Conservation (phyloP, 176 grass and related monocot genomes). For the Lolium rigidum region DNA sequence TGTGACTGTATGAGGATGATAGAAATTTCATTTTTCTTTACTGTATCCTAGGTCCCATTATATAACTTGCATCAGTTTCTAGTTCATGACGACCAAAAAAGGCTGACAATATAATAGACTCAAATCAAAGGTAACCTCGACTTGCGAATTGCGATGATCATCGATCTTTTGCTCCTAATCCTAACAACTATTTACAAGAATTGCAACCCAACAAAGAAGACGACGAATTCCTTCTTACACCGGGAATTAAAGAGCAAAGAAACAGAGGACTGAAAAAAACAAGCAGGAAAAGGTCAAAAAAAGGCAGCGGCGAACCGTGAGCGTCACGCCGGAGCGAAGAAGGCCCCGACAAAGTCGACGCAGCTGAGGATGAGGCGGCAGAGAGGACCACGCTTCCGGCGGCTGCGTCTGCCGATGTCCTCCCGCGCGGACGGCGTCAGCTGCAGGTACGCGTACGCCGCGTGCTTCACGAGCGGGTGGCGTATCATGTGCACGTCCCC, state of each 20-base stretch:
- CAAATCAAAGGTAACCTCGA: not conserved
- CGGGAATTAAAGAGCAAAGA: not conserved
- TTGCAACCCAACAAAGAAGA: not conserved
- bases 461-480: conserved; percentile 81
- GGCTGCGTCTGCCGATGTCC: not conserved
- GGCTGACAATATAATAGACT: not conserved
- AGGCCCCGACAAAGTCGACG: conserved; percentile 44
- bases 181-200: conserved; percentile 46
- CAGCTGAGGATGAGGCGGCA: conserved; percentile 41
- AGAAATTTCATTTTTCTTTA: not conserved
- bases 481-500: conserved; percentile 77
- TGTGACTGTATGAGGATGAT: not conserved
- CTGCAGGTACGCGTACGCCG: conserved; percentile 77
- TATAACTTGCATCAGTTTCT: not conserved
- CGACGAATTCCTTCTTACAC: conserved; percentile 6
- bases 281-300: not conserved
- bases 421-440: conserved; percentile 56
- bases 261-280: not conserved
- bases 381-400: conserved; percentile 8
- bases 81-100: not conserved
- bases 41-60: not conserved
- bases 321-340: conserved; percentile 45
- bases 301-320: not conserved
- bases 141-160: not conserved
- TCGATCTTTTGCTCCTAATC: not conserved